These are phyloP conservation scores for Symbiotaphrina buchneri DNA, from an alignment of 495 filamentous ascomycete genomes.

Conservation along the genomic window DNA sequence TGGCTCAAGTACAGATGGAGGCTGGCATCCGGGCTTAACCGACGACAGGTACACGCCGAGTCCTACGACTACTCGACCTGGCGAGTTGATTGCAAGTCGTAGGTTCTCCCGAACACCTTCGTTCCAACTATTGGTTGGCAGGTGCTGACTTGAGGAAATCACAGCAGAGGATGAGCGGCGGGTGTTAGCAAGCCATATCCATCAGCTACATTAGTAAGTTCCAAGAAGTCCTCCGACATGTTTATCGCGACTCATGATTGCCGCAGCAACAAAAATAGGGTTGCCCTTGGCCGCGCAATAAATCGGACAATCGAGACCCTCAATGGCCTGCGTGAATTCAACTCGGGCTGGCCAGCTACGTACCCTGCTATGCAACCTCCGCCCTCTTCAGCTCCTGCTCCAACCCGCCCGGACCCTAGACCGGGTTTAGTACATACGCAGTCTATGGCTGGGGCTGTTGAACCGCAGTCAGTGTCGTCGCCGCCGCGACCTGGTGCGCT, in stretches of 20 bases:
- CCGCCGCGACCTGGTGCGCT: conserved; percentile 23
- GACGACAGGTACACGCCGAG: conserved; percentile 41
- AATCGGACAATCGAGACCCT: conserved; percentile 61
- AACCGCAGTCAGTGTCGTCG: not conserved
- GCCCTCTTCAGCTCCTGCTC: conserved; percentile 5
- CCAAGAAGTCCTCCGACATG: not conserved
- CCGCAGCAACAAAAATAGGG: conserved; percentile 75
- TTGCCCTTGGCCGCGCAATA: conserved; percentile 64
- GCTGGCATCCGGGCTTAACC: conserved; percentile 36
- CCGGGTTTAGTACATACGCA: conserved; percentile 15
- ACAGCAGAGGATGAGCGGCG: conserved; percentile 34
- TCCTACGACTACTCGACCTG: conserved; percentile 27
- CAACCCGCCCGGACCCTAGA: conserved; percentile 8
- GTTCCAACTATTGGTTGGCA: too few species aligned
- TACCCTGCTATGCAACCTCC: conserved; percentile 66
- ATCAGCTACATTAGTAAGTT: conserved; percentile 43
- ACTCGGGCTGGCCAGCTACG: conserved; percentile 77
- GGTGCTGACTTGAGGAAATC: too few species aligned
- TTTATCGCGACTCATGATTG: conserved; percentile 11
- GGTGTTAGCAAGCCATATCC: conserved; percentile 42
- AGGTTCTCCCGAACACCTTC: conserved; percentile 5
- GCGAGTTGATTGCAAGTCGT: conserved; percentile 22
- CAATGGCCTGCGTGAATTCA: conserved; percentile 66
- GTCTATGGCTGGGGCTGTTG: conserved; percentile 3
- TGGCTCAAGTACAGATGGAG: conserved; percentile 19